These are phyloP conservation scores for Xylaria grammica DNA, from an alignment of 495 filamentous ascomycete species.

Conservation along the genomic window DNA sequence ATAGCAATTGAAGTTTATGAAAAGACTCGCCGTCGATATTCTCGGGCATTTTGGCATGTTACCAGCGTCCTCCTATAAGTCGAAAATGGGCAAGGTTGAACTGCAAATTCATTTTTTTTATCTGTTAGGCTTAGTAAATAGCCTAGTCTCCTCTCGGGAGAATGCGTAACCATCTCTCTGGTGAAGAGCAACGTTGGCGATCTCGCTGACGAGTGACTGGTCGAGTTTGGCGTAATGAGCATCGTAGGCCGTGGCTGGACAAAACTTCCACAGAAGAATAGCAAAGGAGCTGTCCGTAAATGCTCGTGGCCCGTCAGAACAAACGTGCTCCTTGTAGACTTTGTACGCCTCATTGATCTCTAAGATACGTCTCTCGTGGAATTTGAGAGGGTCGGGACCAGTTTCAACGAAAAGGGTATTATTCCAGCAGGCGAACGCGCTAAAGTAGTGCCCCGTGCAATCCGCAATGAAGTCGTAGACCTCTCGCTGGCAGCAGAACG, in stretches of 20 bases:
- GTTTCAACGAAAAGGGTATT: not conserved
- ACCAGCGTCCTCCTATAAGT: too few species aligned
- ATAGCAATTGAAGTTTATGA: too few species aligned
- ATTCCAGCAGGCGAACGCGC: not conserved
- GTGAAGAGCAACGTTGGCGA: not conserved
- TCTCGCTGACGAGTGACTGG: not conserved
- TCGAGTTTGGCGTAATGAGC: not conserved
- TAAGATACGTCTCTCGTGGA: not conserved
- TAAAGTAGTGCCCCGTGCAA: not conserved
- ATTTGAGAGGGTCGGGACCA: not conserved
- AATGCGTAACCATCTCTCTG: not conserved
- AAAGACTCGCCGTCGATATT: too few species aligned
- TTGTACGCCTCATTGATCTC: slow-evolving; percentile 5
- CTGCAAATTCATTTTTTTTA: too few species aligned
- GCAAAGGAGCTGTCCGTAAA: slow-evolving; percentile 3
- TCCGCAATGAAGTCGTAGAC: slow-evolving; percentile 2
- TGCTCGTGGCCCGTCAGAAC: too few species aligned
- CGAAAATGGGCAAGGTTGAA: too few species aligned
- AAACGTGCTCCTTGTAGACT: not conserved
- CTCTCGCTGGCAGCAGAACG: not conserved
- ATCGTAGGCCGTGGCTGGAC: not conserved
- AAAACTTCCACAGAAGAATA: slow-evolving; percentile 3
- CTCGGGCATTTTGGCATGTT: too few species aligned
- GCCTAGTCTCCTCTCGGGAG: not conserved
- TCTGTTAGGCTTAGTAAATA: not conserved